These are phyloP conservation scores for Phytophthora citrophthora DNA, from an alignment of 352 stramenopile species.

Conservation along the genomic window DNA sequence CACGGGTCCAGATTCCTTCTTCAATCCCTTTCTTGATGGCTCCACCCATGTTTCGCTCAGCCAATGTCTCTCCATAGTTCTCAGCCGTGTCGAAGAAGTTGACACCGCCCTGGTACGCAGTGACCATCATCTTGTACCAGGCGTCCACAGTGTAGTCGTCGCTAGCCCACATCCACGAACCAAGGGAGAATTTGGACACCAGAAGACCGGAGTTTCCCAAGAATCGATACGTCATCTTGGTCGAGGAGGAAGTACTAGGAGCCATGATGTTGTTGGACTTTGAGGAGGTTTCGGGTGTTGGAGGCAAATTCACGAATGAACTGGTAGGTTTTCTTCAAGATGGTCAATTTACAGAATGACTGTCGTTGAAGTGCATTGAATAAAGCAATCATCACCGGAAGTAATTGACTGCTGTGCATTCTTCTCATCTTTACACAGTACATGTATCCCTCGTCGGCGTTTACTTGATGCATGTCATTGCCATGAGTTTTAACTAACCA, in stretches of 20 bases:
- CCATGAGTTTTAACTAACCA: too few species aligned
- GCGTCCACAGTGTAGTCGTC: constrained; percentile 14
- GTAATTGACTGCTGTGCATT: too few species aligned
- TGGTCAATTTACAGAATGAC: neutral
- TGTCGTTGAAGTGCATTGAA: neutral
- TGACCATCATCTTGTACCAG: constrained; percentile 27
- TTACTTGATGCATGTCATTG: too few species aligned
- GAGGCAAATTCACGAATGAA: constrained; percentile 1
- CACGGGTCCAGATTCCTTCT: constrained; percentile 19
- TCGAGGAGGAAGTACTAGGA: neutral
- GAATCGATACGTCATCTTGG: constrained; percentile 16
- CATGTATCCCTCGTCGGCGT: too few species aligned
- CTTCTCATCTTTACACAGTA: too few species aligned
- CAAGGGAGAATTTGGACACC: constrained; percentile 7
- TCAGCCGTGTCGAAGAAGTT: constrained; percentile 58
- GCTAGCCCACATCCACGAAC: constrained; percentile 15
- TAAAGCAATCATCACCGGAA: too few species aligned
- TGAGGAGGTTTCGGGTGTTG: neutral
- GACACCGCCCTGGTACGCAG: constrained; percentile 33
- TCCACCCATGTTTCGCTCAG: constrained; percentile 35
- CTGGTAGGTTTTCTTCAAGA: too few species aligned
- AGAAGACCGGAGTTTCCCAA: constrained; percentile 6
- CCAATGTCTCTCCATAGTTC: constrained; percentile 21
- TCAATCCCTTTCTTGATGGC: constrained; percentile 50
- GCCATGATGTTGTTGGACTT: neutral